Percentiles rank a stretch among this genome's conserved stretches.
These are phyloP conservation scores for Stevia rebaudiana DNA, from an alignment of 140 eudicot species.

Conservation along the genomic window DNA sequence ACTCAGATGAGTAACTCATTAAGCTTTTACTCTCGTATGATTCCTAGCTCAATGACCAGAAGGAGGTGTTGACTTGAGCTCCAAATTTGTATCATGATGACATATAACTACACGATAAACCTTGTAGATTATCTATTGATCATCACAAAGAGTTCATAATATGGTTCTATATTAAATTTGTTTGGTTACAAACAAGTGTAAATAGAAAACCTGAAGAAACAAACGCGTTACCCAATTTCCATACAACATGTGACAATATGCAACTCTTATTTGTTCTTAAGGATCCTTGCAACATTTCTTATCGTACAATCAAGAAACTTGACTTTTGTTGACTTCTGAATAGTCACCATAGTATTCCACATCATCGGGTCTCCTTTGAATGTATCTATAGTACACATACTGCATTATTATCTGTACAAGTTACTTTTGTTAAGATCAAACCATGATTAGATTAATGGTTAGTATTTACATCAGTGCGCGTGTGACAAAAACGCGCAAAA, in stretches of 20 bases:
- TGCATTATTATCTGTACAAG: conserved; percentile 51
- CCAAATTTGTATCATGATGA: neutral
- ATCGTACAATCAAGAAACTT: conserved; percentile 18
- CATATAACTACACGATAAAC: neutral
- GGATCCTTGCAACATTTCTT: conserved; percentile 3
- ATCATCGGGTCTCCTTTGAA: conserved; percentile 21
- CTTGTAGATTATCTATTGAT: neutral
- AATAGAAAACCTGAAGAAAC: neutral
- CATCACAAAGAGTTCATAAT: neutral
- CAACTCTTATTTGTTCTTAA: conserved; percentile 6
- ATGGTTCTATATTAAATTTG: neutral
- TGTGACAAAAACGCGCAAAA: neutral
- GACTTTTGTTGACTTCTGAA: conserved; percentile 26
- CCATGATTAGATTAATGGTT: neutral
- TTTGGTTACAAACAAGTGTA: conserved; percentile 10
- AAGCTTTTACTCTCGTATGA: too few species aligned
- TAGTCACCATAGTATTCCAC: conserved; percentile 27
- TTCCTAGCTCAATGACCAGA: too few species aligned
- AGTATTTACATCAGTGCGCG: neutral
- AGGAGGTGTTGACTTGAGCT: neutral
- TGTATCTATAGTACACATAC: conserved; percentile 55
- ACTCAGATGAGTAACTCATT: too few species aligned
- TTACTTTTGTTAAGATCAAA: conserved; percentile 32
- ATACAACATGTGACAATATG: conserved; percentile 13
- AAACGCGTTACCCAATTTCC: conserved; percentile 3